Percentiles rank a stretch among this genome's conserved stretches.
Conservation (phyloP, 2,329 filamentous ascomycete species). For the Penicillium sp. region DNA sequence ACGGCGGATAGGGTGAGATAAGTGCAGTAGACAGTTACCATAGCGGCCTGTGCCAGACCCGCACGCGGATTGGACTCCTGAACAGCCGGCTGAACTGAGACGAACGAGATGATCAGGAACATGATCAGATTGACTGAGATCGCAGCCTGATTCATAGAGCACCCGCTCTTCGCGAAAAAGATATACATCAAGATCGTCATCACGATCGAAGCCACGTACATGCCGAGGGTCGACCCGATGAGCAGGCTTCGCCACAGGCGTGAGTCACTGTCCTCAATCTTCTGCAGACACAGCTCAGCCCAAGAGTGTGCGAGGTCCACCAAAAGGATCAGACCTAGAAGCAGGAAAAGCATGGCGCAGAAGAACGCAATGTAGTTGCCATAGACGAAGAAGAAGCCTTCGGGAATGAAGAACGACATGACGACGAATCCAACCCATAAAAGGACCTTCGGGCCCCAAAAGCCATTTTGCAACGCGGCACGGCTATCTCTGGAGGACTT, state of each 20-base stretch:
- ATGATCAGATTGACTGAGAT: constrained; percentile 90
- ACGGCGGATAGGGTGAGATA: constrained; percentile 98
- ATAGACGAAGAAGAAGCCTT: constrained; percentile 90
- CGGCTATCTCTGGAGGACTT: constrained; percentile 79
- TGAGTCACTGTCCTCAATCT: constrained; percentile 87
- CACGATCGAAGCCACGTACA: constrained; percentile 84
- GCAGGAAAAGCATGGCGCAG: constrained; percentile 85
- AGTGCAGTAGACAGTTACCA: constrained; percentile 97
- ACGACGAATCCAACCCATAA: constrained; percentile 83
- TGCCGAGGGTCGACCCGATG: constrained; percentile 84
- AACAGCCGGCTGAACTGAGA: constrained; percentile 84
- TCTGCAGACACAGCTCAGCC: constrained; percentile 91
- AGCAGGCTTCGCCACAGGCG: constrained; percentile 77
- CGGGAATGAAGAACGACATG: constrained; percentile 90
- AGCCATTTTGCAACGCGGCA: constrained; percentile 91
- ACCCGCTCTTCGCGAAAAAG: constrained; percentile 79
- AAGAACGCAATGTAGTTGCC: constrained; percentile 88
- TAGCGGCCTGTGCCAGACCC: constrained; percentile 92
- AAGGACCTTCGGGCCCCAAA: constrained; percentile 94
- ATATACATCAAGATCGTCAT: constrained; percentile 98
- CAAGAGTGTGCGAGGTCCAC: constrained; percentile 95
- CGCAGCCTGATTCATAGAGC: constrained; percentile 92
- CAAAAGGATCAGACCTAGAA: constrained; percentile 84
- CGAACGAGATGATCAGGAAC: constrained; percentile 69
- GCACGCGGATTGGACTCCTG: constrained; percentile 91